Conservation (phyloP, 2,329 filamentous ascomycete species). For the Trichothecium sympodiale region DNA sequence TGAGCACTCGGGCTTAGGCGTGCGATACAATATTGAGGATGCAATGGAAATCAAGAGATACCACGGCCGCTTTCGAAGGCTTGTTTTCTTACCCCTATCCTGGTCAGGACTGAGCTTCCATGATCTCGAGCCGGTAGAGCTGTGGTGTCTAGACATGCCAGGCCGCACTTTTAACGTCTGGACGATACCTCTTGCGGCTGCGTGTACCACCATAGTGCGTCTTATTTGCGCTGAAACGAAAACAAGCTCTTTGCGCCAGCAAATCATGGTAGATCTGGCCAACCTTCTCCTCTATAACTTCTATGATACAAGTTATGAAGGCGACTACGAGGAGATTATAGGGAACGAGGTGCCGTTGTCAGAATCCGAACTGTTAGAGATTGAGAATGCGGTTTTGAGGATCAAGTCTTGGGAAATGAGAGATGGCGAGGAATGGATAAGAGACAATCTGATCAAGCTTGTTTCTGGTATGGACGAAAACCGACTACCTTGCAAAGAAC, state of each 20-base stretch:
- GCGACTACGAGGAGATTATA: not conserved
- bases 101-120: too few relatives aligned
- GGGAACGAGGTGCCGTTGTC: not conserved
- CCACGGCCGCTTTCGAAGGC: too few relatives aligned
- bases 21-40: too few relatives aligned
- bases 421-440: not conserved
- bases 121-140: too few relatives aligned
- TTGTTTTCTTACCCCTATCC: too few relatives aligned
- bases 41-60: too few relatives aligned
- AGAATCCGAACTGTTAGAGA: not conserved
- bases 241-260: not conserved
- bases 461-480: too few relatives aligned
- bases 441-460: not conserved
- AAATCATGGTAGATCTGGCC: not conserved
- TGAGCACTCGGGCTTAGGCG: too few relatives aligned
- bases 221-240: not conserved
- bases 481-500: too few relatives aligned
- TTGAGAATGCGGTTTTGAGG: not conserved
- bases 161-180: too few relatives aligned
- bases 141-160: too few relatives aligned
- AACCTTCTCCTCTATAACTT: not conserved
- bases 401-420: not conserved
- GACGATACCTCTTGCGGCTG: not conserved
- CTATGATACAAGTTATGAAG: not conserved
- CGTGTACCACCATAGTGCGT: not conserved